Evolutionary conservation across 2,329 filamentous ascomycete species (phyloP).

Genomic region (Fusarium algeriense): DNA sequence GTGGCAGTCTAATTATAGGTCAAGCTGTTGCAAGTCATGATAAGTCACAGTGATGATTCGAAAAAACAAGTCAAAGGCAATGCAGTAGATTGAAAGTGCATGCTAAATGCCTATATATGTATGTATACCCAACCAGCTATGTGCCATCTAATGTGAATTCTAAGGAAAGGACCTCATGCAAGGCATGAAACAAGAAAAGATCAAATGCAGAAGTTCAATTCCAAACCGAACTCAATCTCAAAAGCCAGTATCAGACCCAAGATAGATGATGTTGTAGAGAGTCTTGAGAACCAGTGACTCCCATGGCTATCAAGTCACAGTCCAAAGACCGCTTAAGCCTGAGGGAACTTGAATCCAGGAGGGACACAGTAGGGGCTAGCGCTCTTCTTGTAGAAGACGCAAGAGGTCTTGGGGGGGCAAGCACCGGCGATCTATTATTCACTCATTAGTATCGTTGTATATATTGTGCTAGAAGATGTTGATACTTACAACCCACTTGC

Average conservation of each 20-base stretch:
- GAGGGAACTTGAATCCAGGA: slow-evolving; percentile 48
- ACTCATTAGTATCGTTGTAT: background rate
- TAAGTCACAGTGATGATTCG: rapidly evolving
- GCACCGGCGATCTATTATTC: slow-evolving; percentile 47
- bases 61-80: slow-evolving; percentile 5
- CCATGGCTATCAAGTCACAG: slow-evolving; percentile 12
- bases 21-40: rapidly evolving
- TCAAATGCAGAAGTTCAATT: slow-evolving; percentile 27
- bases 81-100: slow-evolving; percentile 36
- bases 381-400: slow-evolving; percentile 53
- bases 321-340: slow-evolving; percentile 23
- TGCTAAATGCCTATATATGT: slow-evolving; percentile 40
- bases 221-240: background rate
- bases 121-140: slow-evolving; percentile 18
- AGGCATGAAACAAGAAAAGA: slow-evolving; percentile 40
- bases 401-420: slow-evolving; percentile 53
- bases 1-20: rapidly evolving
- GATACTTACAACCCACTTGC: slow-evolving; percentile 52
- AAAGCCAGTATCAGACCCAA: background rate
- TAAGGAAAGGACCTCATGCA: slow-evolving; percentile 48
- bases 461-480: background rate
- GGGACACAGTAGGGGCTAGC: slow-evolving; percentile 56
- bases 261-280: slow-evolving; percentile 4
- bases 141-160: slow-evolving; percentile 25
- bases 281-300: background rate